A percentile compares a stretch with the other conserved stretches of the same genome.
Conservation (phyloP, 2,329 filamentous ascomycete genomes). For the Ophiostoma sp. region DNA sequence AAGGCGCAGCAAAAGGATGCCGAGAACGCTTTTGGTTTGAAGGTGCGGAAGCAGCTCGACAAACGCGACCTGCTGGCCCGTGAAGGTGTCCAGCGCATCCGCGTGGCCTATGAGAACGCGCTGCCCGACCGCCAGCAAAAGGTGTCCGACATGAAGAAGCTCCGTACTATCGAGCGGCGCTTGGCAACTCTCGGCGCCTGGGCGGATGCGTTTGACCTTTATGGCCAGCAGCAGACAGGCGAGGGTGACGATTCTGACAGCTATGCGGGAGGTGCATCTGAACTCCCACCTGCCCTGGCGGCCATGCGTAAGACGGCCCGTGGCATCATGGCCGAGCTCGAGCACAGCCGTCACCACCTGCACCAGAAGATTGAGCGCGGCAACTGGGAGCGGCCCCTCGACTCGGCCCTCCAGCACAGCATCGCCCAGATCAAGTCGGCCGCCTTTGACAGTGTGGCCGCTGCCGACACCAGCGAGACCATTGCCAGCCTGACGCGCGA, state of each 20-base stretch:
- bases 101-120: constrained; percentile 81
- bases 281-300: constrained; percentile 66
- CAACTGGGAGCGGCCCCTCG: constrained; percentile 84
- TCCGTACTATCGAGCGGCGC: constrained; percentile 79
- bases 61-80: constrained; percentile 74
- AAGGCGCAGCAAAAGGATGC: constrained; percentile 90
- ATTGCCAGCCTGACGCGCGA: constrained; percentile 73
- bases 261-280: too few species aligned
- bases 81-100: constrained; percentile 78
- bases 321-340: constrained; percentile 84
- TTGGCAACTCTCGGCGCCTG: constrained; percentile 86
- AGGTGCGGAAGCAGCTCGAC: constrained; percentile 87
- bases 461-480: constrained; percentile 62
- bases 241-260: too few species aligned
- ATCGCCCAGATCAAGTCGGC: constrained; percentile 73
- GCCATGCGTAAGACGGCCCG: constrained; percentile 85
- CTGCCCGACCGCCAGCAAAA: constrained; percentile 76
- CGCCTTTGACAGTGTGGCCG: constrained; percentile 60
- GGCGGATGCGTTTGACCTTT: constrained; percentile 84
- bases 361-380: constrained; percentile 78
- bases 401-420: constrained; percentile 84
- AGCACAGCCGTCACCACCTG: constrained; percentile 85
- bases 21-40: constrained; percentile 76
- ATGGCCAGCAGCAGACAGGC: constrained; percentile 60
- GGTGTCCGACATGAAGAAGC: constrained; percentile 73